Conservation (phyloP, 768 basidiomycete species). For the Crucibulum laeve region DNA sequence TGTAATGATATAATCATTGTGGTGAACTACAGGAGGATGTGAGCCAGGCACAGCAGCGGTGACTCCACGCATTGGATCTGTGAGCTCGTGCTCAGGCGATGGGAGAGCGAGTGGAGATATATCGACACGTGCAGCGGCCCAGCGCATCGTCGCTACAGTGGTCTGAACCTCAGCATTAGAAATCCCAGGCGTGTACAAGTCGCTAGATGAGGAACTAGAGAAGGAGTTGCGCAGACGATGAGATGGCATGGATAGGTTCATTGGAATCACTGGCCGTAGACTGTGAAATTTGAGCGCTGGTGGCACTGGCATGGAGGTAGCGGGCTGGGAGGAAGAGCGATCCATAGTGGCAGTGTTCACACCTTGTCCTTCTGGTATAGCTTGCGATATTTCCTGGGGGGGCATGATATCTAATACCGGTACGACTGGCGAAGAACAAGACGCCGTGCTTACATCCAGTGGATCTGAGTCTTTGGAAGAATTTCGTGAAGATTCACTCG, state of each 20-base stretch:
- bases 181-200: not conserved
- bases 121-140: conserved; percentile 79
- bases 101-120: conserved; percentile 86
- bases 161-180: not conserved
- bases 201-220: conserved; percentile 16
- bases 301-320: not conserved
- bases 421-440: no score
- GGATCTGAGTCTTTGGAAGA: not conserved
- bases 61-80: conserved; percentile 82
- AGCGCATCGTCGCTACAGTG: conserved; percentile 64
- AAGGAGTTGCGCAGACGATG: conserved; percentile 32
- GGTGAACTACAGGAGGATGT: conserved; percentile 30
- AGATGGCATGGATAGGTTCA: conserved; percentile 18
- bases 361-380: conserved; percentile 1
- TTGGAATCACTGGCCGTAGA: conserved; percentile 15
- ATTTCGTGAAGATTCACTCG: conserved; percentile 15
- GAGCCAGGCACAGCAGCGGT: conserved; percentile 63
- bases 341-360: no score
- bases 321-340: no score
- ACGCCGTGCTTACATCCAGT: not conserved
- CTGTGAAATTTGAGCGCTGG: conserved; percentile 14
- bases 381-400: not conserved
- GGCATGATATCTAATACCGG: no score
- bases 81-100: conserved; percentile 87
- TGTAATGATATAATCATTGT: conserved; percentile 30